Percentiles rank a stretch among this genome's conserved stretches.
Conservation (phyloP, 805 yeast species). For the Zygosaccharomyces siamensis region DNA sequence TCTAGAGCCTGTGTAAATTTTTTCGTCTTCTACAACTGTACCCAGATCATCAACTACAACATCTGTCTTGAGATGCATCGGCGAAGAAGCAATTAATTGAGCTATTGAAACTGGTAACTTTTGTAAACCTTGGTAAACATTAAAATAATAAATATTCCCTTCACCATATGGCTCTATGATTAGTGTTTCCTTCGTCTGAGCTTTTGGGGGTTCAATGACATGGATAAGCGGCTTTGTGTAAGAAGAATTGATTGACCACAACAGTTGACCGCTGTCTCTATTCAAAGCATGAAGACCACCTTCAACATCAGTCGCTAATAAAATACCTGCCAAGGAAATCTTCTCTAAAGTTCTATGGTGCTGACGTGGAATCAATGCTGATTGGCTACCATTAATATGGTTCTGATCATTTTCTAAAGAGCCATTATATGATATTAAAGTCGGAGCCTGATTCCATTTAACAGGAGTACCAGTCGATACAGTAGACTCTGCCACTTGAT, state of each 20-base stretch:
- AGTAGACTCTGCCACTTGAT: not conserved
- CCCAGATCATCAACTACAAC: slow-evolving; percentile 43
- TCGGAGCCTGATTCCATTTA: slow-evolving; percentile 1
- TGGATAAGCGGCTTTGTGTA: slow-evolving; percentile 24
- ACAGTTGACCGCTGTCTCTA: slow-evolving; percentile 63
- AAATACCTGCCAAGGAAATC: slow-evolving; percentile 44
- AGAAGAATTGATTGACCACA: slow-evolving; percentile 70
- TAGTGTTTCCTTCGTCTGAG: slow-evolving; percentile 48
- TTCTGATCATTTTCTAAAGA: not conserved
- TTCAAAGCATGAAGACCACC: slow-evolving; percentile 81
- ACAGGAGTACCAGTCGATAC: not conserved
- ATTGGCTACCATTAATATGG: slow-evolving; percentile 2
- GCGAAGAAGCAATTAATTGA: slow-evolving; percentile 75
- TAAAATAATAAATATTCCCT: slow-evolving; percentile 78
- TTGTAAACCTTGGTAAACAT: slow-evolving; percentile 67
- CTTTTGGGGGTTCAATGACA: slow-evolving; percentile 18
- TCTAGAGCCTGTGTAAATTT: slow-evolving; percentile 81
- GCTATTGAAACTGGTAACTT: slow-evolving; percentile 76
- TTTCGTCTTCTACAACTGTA: slow-evolving; percentile 49
- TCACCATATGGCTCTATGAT: slow-evolving; percentile 87
- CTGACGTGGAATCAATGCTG: slow-evolving; percentile 12
- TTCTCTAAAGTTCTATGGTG: slow-evolving; percentile 16
- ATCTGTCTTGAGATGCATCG: slow-evolving; percentile 58
- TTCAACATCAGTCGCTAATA: slow-evolving; percentile 76
- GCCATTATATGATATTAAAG: slow-evolving; percentile 1